These are phyloP conservation scores for Clohesyomyces aquaticus DNA, from an alignment of 495 filamentous ascomycete genomes.

Conservation along the genomic window DNA sequence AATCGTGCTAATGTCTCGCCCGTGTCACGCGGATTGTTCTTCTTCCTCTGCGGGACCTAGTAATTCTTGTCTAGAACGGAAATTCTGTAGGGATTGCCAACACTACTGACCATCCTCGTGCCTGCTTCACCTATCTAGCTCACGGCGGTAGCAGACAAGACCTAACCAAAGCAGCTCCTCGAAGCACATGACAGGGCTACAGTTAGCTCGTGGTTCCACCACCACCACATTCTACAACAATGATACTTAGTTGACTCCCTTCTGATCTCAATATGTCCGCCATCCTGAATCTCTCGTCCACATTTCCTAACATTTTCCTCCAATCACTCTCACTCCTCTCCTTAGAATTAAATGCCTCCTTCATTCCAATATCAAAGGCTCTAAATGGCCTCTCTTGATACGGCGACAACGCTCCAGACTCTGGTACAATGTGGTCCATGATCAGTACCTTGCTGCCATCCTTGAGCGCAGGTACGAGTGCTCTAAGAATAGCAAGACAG, in stretches of 20 bases:
- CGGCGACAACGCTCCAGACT: background rate
- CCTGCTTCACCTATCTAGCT: no score
- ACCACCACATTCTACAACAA: slow-evolving; percentile 1
- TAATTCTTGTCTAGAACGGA: no score
- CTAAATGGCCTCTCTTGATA: slow-evolving; percentile 2
- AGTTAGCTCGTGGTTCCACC: no score
- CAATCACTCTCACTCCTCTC: slow-evolving; percentile 3
- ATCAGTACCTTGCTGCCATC: background rate
- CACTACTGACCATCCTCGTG: no score
- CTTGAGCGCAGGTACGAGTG: background rate
- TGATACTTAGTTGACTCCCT: background rate
- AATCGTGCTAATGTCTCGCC: no score
- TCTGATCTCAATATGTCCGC: background rate
- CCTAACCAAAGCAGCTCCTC: no score
- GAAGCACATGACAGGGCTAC: no score
- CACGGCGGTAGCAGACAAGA: no score
- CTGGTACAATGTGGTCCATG: background rate
- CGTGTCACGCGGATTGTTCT: no score
- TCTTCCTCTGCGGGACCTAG: no score
- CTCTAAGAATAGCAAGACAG: slow-evolving; percentile 5
- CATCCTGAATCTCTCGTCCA: background rate
- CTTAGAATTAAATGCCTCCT: slow-evolving; percentile 5
- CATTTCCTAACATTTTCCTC: background rate
- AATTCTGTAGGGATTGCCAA: no score
- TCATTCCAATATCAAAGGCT: slow-evolving; percentile 1